phyloP scores from a whole-genome alignment of 2,329 filamentous ascomycete species.

The Graphilbum ipis-grandicollis region DNA sequence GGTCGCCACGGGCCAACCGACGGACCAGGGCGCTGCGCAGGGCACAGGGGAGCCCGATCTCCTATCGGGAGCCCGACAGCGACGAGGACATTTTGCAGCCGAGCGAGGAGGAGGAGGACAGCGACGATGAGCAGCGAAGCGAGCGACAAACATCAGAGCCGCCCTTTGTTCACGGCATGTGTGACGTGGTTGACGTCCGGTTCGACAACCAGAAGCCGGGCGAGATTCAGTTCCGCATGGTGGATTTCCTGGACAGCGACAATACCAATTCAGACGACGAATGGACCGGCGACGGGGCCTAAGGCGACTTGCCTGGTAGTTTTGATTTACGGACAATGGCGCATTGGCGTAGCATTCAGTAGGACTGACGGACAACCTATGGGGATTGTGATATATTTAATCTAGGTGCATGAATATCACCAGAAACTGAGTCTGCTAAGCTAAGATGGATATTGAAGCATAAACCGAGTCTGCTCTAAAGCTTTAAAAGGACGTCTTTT shows the following conservation, averaged over 20 bases:
- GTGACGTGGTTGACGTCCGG: constrained; percentile 49
- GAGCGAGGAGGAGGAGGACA: background rate
- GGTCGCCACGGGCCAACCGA: constrained; percentile 13
- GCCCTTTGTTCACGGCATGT: constrained; percentile 46
- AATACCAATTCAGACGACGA: constrained; percentile 39
- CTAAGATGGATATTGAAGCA: no score
- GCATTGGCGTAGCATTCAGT: no score
- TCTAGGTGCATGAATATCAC: no score
- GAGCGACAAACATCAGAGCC: background rate
- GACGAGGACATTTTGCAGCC: constrained; percentile 19
- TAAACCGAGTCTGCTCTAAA: no score
- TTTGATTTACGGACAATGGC: no score
- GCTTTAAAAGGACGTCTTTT: no score
- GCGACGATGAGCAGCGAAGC: constrained; percentile 2
- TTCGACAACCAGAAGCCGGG: constrained; percentile 62
- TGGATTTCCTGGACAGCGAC: constrained; percentile 47
- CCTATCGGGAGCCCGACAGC: constrained; percentile 29
- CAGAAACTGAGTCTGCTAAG: no score
- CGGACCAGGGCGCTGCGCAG: background rate
- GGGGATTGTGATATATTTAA: no score
- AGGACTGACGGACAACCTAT: no score
- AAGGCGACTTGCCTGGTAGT: constrained; percentile 11
- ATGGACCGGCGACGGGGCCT: constrained; percentile 21
- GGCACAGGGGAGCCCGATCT: constrained; percentile 7
- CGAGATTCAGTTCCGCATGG: constrained; percentile 51